Conservation (phyloP, 768 basidiomycete genomes). For the Mrakia gelida region DNA sequence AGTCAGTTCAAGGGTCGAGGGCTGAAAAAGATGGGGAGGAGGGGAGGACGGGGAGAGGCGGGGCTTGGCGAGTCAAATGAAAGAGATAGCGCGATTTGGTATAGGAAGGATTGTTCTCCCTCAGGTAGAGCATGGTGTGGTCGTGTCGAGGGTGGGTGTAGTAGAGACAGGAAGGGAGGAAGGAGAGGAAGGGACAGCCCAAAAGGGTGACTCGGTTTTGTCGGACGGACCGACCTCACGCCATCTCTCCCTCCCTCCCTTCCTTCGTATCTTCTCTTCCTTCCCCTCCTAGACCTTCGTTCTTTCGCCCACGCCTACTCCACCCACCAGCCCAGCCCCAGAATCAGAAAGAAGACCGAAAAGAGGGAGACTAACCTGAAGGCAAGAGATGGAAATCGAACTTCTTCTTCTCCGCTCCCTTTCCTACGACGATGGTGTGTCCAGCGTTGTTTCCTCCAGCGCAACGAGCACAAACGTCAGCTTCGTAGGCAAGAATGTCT, state of each 20-base stretch:
- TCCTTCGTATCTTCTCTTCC: neutral
- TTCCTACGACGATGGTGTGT: conserved; percentile 87
- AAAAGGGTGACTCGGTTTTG: neutral
- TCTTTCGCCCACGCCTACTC: neutral
- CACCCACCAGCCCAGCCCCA: neutral
- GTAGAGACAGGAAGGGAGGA: neutral
- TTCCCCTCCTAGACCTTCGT: neutral
- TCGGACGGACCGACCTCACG: neutral
- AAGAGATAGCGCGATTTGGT: neutral
- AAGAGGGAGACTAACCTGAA: conserved; percentile 58
- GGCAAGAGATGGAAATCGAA: conserved; percentile 96
- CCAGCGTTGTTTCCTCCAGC: conserved; percentile 99
- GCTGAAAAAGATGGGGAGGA: neutral
- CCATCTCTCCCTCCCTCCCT: neutral
- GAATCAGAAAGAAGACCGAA: neutral
- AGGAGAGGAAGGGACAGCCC: neutral
- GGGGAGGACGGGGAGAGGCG: conserved; percentile 4
- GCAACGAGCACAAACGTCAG: conserved; percentile 89
- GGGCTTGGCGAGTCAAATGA: neutral
- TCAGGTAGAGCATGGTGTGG: neutral
- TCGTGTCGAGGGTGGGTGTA: neutral
- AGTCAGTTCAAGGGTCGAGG: neutral
- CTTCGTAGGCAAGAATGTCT: conserved; percentile 84
- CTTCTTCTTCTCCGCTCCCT: conserved; percentile 67
- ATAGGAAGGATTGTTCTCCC: neutral